phyloP scores from a whole-genome alignment of 129 eudicot species.

The Silybum marianum region DNA sequence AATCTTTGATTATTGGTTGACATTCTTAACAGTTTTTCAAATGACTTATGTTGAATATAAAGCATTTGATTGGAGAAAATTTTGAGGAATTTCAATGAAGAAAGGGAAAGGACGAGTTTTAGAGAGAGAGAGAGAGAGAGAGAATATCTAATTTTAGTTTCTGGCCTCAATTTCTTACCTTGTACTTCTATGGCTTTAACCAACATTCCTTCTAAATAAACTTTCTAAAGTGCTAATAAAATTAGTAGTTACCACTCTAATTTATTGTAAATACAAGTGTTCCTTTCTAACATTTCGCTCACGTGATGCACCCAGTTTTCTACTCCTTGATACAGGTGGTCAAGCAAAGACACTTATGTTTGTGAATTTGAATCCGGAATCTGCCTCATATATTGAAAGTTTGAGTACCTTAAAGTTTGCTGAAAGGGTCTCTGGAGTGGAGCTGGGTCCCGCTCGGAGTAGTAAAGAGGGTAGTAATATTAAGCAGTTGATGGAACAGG shows the following conservation, averaged over 20 bases:
- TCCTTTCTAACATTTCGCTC: background rate
- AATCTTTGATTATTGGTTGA: background rate
- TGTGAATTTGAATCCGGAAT: conserved; percentile 90
- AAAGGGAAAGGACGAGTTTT: background rate
- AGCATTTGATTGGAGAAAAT: background rate
- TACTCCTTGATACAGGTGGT: conserved; percentile 64
- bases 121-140: background rate
- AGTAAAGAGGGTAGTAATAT: conserved; percentile 77
- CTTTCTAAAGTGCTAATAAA: background rate
- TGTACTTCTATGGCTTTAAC: background rate
- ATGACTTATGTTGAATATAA: background rate
- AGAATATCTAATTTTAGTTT: background rate
- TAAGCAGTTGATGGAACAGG: conserved; percentile 92
- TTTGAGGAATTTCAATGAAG: background rate
- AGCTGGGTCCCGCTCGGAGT: conserved; percentile 93
- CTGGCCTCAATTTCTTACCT: background rate
- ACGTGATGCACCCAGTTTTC: background rate
- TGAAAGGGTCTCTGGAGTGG: conserved; percentile 96
- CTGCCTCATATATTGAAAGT: conserved; percentile 59
- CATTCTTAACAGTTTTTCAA: background rate
- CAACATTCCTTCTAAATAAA: background rate
- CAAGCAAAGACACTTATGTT: conserved; percentile 99
- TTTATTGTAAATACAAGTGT: background rate
- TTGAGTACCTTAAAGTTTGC: conserved; percentile 93
- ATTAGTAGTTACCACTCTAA: background rate